Evolutionary conservation across 2,329 filamentous ascomycete species (phyloP).

Genomic region (Huntiella omanensis): DNA sequence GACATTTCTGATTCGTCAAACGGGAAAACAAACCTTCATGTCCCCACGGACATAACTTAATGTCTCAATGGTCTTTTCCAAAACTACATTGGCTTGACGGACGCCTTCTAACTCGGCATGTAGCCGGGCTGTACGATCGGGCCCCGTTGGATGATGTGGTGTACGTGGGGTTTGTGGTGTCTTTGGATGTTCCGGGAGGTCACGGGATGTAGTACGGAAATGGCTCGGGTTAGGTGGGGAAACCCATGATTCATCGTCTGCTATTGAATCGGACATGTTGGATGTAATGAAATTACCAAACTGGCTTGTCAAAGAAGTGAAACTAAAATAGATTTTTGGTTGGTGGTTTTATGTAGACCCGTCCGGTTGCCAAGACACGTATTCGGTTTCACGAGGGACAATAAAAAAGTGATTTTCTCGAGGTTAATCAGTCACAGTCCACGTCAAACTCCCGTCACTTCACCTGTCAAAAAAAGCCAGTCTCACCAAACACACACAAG

Average conservation of each 20-base stretch:
- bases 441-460: no score
- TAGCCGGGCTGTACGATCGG: conserved; percentile 45
- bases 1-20: background rate
- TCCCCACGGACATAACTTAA: conserved; percentile 55
- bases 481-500: no score
- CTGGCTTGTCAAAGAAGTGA: no score
- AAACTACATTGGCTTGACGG: conserved; percentile 68
- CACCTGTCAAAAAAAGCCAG: no score
- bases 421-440: no score
- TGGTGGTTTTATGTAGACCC: no score
- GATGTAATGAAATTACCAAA: background rate
- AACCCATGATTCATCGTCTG: conserved; percentile 26
- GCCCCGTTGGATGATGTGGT: conserved; percentile 20
- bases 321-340: no score
- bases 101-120: conserved; percentile 67
- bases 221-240: conserved; percentile 17
- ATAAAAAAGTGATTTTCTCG: no score
- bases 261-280: conserved; percentile 23
- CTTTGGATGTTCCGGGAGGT: conserved; percentile 20
- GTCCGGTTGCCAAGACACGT: no score
- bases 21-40: conserved; percentile 42
- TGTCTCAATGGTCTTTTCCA: conserved; percentile 59
- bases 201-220: conserved; percentile 15
- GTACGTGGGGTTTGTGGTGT: conserved; percentile 30
- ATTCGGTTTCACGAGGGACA: no score